phyloP scores from a whole-genome alignment of 768 basidiomycete species.

The Lentinula aciculospora region DNA sequence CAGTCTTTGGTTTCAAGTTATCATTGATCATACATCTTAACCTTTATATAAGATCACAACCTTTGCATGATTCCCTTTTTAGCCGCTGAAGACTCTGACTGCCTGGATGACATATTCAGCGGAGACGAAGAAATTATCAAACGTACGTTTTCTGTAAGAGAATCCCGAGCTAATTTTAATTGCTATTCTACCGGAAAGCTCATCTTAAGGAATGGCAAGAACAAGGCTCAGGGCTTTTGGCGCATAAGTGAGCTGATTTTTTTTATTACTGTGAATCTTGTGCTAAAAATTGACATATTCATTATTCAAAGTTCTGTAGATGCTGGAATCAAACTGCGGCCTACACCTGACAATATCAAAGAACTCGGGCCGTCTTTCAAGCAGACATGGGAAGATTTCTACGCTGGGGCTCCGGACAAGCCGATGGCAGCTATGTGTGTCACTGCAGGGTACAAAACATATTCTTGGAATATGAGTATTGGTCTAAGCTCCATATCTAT shows the following conservation, averaged over 20 bases:
- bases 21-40: background rate
- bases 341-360: conserved; percentile 26
- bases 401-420: conserved; percentile 29
- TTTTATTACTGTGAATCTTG: background rate
- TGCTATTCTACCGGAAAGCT: background rate
- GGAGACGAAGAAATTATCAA: conserved; percentile 19
- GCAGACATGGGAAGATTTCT: conserved; percentile 27
- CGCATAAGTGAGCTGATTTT: background rate
- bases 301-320: conserved; percentile 24
- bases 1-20: background rate
- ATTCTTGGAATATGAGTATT: background rate
- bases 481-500: background rate
- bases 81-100: conserved; percentile 22
- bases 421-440: conserved; percentile 26
- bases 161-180: background rate
- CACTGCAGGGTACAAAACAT: conserved; percentile 16
- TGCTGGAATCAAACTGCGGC: conserved; percentile 34
- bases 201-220: conserved; percentile 1
- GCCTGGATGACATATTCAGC: conserved; percentile 26
- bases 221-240: background rate
- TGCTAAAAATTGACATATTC: no score
- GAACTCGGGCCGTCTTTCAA: conserved; percentile 30
- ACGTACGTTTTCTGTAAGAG: conserved; percentile 13
- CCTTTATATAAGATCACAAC: conserved; percentile 12
- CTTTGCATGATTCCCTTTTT: conserved; percentile 19